phyloP scores from a whole-genome alignment of 768 basidiomycete species.

The Leucosporidium yakuticum region DNA sequence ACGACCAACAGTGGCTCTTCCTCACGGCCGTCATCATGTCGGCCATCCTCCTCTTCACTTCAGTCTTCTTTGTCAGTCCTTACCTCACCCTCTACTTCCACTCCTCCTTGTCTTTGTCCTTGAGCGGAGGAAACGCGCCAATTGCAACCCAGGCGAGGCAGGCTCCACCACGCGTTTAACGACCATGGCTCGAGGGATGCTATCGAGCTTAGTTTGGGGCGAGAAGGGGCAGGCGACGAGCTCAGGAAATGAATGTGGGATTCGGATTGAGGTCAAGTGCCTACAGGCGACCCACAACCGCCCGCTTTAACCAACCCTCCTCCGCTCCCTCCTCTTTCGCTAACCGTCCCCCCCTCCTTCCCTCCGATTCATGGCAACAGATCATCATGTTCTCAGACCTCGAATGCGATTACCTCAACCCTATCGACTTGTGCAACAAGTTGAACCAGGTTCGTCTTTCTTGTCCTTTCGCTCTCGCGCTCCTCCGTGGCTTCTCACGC shows the following conservation, averaged over 20 bases:
- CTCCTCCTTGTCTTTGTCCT: too few relatives aligned
- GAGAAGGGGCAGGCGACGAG: too few relatives aligned
- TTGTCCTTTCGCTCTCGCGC: too few relatives aligned
- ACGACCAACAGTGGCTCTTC: constrained; percentile 64
- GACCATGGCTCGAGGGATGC: too few relatives aligned
- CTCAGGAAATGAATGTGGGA: too few relatives aligned
- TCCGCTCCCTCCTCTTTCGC: not conserved
- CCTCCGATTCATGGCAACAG: constrained; percentile 47
- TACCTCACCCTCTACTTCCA: too few relatives aligned
- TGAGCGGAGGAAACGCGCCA: too few relatives aligned
- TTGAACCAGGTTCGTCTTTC: constrained; percentile 75
- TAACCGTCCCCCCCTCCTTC: too few relatives aligned
- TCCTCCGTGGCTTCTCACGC: too few relatives aligned
- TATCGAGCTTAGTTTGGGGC: too few relatives aligned
- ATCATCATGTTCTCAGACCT: constrained; percentile 99
- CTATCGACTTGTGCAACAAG: constrained; percentile 99
- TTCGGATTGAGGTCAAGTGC: too few relatives aligned
- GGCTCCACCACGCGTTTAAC: not conserved
- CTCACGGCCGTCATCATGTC: constrained; percentile 85
- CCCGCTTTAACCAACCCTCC: not conserved
- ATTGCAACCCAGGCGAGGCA: not conserved
- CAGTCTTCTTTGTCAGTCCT: constrained; percentile 93
- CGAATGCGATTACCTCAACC: constrained; percentile 90
- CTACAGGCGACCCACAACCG: not conserved
- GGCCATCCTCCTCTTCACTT: constrained; percentile 72